Percentiles rank a stretch among this genome's conserved stretches.
These are phyloP conservation scores for Boletus vinaceobasis DNA, from an alignment of 768 basidiomycete genomes.

Conservation along the genomic window DNA sequence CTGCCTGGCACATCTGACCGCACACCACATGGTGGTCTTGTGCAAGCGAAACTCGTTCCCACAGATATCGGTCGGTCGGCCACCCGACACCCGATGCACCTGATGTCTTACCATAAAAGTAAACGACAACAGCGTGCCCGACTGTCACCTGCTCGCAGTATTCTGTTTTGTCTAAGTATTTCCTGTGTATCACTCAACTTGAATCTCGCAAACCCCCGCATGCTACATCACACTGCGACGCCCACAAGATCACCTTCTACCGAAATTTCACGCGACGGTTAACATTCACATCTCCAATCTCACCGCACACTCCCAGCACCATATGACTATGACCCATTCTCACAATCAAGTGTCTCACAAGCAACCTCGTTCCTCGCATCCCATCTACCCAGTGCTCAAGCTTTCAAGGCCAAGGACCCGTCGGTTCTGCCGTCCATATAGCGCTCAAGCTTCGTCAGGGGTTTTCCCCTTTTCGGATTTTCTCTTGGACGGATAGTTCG, in stretches of 20 bases:
- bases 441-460: conserved; percentile 61
- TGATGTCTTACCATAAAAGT: too few relatives aligned
- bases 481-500: conserved; percentile 42
- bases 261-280: neutral
- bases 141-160: too few relatives aligned
- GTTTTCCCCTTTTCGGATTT: conserved; percentile 44
- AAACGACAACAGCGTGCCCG: too few relatives aligned
- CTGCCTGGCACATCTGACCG: too few relatives aligned
- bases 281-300: conserved; percentile 40
- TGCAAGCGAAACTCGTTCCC: too few relatives aligned
- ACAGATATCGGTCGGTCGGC: too few relatives aligned
- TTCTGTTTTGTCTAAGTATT: too few relatives aligned
- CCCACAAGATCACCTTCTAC: neutral
- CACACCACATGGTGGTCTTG: too few relatives aligned
- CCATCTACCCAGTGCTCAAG: conserved; percentile 59
- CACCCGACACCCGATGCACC: too few relatives aligned
- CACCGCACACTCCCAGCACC: conserved; percentile 54
- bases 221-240: too few relatives aligned
- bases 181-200: too few relatives aligned
- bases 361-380: conserved; percentile 55
- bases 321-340: conserved; percentile 50
- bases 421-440: conserved; percentile 69
- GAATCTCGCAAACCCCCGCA: too few relatives aligned
- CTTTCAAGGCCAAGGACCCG: conserved; percentile 64
- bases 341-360: conserved; percentile 37